A percentile compares a stretch with the other conserved stretches of the same genome.
Evolutionary conservation across 202 grass and related monocot species (phyloP).

Genomic region (Miscanthus sacchariflorus): DNA sequence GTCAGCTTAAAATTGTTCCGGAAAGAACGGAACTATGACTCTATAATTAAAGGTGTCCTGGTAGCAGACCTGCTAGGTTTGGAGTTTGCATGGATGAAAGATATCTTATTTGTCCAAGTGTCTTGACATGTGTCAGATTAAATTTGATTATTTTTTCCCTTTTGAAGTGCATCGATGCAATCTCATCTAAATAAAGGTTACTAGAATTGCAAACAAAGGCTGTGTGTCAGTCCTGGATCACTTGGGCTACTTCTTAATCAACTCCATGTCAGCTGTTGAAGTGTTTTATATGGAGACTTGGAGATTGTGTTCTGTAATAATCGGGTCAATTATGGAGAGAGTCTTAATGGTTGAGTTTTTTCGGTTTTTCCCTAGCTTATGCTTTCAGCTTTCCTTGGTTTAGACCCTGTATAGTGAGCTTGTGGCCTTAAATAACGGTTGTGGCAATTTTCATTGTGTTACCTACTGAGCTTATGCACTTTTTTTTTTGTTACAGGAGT

Average conservation of each 20-base stretch:
- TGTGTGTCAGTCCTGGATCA: neutral
- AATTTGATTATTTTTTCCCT: constrained; percentile 10
- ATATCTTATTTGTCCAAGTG: constrained; percentile 28
- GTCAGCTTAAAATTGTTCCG: neutral
- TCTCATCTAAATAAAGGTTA: constrained; percentile 8
- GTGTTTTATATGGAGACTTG: neutral
- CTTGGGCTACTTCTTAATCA: constrained; percentile 9
- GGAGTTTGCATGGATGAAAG: constrained; percentile 27
- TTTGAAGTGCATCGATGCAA: constrained; percentile 24
- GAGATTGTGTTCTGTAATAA: constrained; percentile 29
- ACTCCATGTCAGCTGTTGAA: neutral
- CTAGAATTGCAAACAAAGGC: constrained; percentile 18
- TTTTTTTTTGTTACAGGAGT: constrained; percentile 68
- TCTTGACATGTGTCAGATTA: constrained; percentile 8
- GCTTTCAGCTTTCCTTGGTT: constrained; percentile 27
- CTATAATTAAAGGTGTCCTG: neutral
- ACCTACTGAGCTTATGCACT: constrained; percentile 29
- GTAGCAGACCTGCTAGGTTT: constrained; percentile 23
- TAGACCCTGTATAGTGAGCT: neutral
- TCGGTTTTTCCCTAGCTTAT: neutral
- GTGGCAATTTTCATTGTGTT: constrained; percentile 20
- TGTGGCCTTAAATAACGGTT: constrained; percentile 23
- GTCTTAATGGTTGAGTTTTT: constrained; percentile 6
- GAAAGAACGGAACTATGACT: neutral
- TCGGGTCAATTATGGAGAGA: neutral